Conservation (phyloP, 208 protist species). For the Acanthamoeba triangularis region DNA sequence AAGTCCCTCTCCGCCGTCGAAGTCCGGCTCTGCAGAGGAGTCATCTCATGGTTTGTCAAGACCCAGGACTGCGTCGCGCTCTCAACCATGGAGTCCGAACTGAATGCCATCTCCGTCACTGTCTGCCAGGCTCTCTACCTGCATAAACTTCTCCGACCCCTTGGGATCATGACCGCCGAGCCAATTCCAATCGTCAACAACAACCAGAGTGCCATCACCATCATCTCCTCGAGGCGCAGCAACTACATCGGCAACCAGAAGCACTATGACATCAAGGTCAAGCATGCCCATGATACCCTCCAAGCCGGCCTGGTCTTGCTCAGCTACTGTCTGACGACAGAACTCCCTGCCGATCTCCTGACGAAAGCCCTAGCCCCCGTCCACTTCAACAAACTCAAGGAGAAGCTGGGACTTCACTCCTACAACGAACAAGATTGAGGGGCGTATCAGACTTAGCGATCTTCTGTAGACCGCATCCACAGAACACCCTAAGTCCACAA, state of each 20-base stretch:
- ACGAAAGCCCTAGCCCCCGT: not conserved
- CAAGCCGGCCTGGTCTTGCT: not conserved
- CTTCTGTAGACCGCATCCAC: too few relatives aligned
- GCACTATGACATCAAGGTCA: conserved; percentile 48
- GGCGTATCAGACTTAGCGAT: too few relatives aligned
- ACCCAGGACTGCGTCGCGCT: not conserved
- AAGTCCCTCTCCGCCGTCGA: not conserved
- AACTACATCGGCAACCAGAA: not conserved
- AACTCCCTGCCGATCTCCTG: not conserved
- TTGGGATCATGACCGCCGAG: not conserved
- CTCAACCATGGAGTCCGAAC: not conserved
- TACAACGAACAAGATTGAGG: too few relatives aligned
- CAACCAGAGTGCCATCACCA: not conserved
- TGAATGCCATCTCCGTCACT: not conserved
- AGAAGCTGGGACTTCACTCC: too few relatives aligned
- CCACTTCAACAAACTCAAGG: not conserved
- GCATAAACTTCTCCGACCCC: not conserved
- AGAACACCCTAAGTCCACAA: too few relatives aligned
- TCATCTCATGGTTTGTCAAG: not conserved
- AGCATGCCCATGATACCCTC: not conserved
- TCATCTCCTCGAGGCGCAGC: not conserved
- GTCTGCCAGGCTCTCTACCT: not conserved
- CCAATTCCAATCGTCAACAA: not conserved
- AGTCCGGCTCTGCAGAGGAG: not conserved
- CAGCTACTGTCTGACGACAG: not conserved